phyloP scores from a whole-genome alignment of 208 protist genomes.

The Herpetomonas muscarum region DNA sequence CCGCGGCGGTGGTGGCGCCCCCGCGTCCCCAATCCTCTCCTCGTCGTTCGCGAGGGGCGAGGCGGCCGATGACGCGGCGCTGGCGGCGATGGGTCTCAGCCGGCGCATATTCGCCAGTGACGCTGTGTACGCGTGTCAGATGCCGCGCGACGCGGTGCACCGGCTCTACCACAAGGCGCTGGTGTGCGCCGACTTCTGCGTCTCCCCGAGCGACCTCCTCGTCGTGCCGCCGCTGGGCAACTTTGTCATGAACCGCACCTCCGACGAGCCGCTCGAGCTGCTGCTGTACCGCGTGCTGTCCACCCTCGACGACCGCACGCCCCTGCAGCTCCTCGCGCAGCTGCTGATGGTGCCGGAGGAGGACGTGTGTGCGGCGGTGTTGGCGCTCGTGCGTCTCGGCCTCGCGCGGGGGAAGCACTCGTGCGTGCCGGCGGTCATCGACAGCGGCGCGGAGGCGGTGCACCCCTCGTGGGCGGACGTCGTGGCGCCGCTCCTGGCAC shows the following conservation, averaged over 20 bases:
- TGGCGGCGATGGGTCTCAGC: slow-evolving; percentile 10
- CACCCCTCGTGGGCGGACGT: slow-evolving; percentile 55
- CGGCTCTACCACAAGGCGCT: slow-evolving; percentile 84
- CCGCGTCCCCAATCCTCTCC: not conserved
- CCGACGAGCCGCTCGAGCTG: slow-evolving; percentile 93
- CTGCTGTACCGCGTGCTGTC: slow-evolving; percentile 96
- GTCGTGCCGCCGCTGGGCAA: slow-evolving; percentile 92
- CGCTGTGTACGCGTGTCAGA: slow-evolving; percentile 44
- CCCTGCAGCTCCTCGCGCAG: slow-evolving; percentile 84
- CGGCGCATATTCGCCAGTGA: slow-evolving; percentile 22
- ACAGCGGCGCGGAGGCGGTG: slow-evolving; percentile 18
- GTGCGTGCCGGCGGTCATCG: slow-evolving; percentile 28
- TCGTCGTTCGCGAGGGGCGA: slow-evolving; percentile 3
- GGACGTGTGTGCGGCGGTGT: slow-evolving; percentile 88
- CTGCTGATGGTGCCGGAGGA: slow-evolving; percentile 90
- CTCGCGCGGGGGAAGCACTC: slow-evolving; percentile 67
- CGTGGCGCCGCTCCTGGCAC: slow-evolving; percentile 11
- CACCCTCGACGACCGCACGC: slow-evolving; percentile 93
- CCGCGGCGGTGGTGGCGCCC: not conserved
- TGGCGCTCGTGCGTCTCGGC: slow-evolving; percentile 89
- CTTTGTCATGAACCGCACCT: slow-evolving; percentile 98
- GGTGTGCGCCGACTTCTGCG: slow-evolving; percentile 84
- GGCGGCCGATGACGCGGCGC: slow-evolving; percentile 10
- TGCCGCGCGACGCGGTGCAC: slow-evolving; percentile 38
- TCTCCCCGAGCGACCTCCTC: slow-evolving; percentile 85